Percentiles rank a stretch among this genome's conserved stretches.
phyloP scores from a whole-genome alignment of 1,284 basidiomycete species.

The Fistulinella staudtii region DNA sequence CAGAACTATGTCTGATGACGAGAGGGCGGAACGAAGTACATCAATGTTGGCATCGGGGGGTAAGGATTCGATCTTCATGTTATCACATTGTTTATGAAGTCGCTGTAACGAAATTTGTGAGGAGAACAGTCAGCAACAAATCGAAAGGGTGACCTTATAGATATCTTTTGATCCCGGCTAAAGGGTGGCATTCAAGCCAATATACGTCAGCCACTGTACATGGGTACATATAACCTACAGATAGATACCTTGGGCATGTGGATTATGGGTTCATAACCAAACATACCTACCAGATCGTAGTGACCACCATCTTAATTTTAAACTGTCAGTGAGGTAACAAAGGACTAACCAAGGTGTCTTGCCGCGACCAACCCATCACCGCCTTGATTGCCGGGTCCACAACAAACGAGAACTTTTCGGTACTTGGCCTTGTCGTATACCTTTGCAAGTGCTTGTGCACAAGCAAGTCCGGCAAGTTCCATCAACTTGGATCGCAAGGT shows the following conservation, averaged over 20 bases:
- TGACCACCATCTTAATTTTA: background rate
- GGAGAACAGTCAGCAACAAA: background rate
- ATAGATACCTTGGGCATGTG: constrained; percentile 84
- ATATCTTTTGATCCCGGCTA: constrained; percentile 87
- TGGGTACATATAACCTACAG: background rate
- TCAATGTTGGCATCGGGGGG: constrained; percentile 46
- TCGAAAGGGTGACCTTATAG: constrained; percentile 54
- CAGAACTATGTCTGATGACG: constrained; percentile 77
- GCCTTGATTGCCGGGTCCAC: constrained; percentile 96
- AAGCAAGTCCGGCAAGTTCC: constrained; percentile 97
- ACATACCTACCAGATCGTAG: constrained; percentile 66
- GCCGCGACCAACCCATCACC: constrained; percentile 98
- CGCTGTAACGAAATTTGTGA: constrained; percentile 41
- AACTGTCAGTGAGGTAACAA: background rate
- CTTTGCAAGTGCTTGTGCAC: constrained; percentile 83
- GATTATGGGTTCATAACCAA: constrained; percentile 80
- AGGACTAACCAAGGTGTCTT: constrained; percentile 73
- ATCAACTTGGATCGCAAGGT: constrained; percentile 62
- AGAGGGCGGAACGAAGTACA: constrained; percentile 52
- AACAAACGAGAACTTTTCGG: constrained; percentile 82
- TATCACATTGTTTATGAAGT: constrained; percentile 82
- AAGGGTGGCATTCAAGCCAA: constrained; percentile 4
- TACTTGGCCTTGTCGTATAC: constrained; percentile 69
- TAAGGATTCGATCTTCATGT: constrained; percentile 76
- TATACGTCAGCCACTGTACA: background rate